A percentile compares a stretch with the other conserved stretches of the same genome.
phyloP scores from a whole-genome alignment of 2,329 filamentous ascomycete species.

The Neobulgaria alba region DNA sequence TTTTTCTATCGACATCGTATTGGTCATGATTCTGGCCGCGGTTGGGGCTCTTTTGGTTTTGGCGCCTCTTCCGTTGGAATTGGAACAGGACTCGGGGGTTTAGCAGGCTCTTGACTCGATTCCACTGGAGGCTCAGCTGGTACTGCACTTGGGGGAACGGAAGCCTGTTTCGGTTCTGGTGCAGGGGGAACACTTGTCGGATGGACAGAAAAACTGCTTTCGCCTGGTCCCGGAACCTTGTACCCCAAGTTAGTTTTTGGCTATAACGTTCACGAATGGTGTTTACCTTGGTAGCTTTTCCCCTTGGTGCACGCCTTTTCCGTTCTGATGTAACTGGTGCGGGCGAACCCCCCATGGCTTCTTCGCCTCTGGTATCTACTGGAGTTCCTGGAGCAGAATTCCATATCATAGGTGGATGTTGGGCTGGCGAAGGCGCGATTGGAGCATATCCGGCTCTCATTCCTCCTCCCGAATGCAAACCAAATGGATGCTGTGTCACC shows the following conservation, averaged over 20 bases:
- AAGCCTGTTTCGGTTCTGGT: not conserved
- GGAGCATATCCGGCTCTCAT: conserved; percentile 9
- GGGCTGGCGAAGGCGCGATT: conserved; percentile 6
- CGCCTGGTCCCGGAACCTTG: conserved; percentile 6
- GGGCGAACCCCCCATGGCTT: not conserved
- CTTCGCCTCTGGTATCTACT: conserved; percentile 7
- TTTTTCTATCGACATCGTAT: not conserved
- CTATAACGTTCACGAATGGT: conserved; percentile 2
- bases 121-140: too few relatives aligned
- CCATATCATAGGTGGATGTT: not conserved
- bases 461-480: conserved; percentile 3
- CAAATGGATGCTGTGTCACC: conserved; percentile 1
- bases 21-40: not conserved
- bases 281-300: conserved; percentile 16
- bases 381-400: conserved; percentile 7
- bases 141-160: not conserved
- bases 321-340: conserved; percentile 15
- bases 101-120: too few relatives aligned
- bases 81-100: not conserved
- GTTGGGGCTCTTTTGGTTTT: not conserved
- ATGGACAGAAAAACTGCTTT: conserved; percentile 15
- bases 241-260: not conserved
- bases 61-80: not conserved
- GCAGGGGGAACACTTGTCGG: not conserved
- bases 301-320: conserved; percentile 14